Evolutionary conservation across 1,284 basidiomycete species (phyloP).

Genomic region (Rhodotorula glutinis): DNA sequence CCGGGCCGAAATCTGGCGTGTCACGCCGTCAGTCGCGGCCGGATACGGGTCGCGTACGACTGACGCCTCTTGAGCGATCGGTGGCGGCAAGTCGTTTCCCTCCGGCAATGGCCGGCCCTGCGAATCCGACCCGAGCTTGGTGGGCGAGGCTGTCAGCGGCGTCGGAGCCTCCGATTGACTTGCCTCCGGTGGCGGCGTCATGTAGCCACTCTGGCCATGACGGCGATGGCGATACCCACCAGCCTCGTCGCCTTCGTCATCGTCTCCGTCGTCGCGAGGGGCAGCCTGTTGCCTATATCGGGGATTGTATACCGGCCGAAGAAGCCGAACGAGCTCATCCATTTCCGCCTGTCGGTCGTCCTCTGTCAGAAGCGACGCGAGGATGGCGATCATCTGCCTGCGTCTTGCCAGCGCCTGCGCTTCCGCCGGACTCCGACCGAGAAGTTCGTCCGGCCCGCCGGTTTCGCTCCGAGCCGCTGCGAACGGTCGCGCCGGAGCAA

Average conservation of each 20-base stretch:
- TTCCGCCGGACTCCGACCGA: background rate
- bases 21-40: background rate
- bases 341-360: constrained; percentile 48
- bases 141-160: constrained; percentile 1
- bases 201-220: background rate
- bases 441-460: background rate
- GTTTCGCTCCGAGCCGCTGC: background rate
- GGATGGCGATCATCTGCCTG: constrained; percentile 36
- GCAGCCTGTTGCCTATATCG: background rate
- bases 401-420: constrained; percentile 18
- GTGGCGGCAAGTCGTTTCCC: no score
- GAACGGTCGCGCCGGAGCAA: background rate
- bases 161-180: background rate
- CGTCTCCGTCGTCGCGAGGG: background rate
- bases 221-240: background rate
- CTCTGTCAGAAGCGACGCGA: constrained; percentile 44
- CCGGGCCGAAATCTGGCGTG: background rate
- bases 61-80: no score
- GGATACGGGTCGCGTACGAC: background rate
- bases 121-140: background rate
- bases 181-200: background rate
- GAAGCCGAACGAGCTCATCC: constrained; percentile 43
- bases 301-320: constrained; percentile 31
- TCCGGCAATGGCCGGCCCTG: no score
- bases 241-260: background rate